phyloP scores from a whole-genome alignment of 2,329 filamentous ascomycete genomes.

The Calycina marina region DNA sequence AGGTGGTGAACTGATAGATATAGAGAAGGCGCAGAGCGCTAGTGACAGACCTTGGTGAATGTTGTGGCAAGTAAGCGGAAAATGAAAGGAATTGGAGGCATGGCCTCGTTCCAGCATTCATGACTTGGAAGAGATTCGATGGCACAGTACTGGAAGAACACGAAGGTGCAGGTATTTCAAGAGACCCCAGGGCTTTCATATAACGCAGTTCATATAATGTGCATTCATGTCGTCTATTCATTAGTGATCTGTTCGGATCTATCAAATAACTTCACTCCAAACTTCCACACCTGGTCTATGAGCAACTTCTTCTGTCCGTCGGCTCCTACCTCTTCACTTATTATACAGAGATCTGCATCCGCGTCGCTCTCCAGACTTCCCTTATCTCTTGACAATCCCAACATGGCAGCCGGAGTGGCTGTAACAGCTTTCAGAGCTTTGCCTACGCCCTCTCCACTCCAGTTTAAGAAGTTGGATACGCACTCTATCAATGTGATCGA shows the following conservation, averaged over 20 bases:
- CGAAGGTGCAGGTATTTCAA: too few species aligned
- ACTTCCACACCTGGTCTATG: conserved; percentile 14
- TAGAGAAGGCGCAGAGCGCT: too few species aligned
- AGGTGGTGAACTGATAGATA: too few species aligned
- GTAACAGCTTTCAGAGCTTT: conserved; percentile 61
- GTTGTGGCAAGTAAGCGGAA: too few species aligned
- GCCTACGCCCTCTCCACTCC: conserved; percentile 54
- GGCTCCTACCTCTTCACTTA: conserved; percentile 37
- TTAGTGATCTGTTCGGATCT: conserved; percentile 4
- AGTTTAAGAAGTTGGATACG: conserved; percentile 66
- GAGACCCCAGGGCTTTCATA: too few species aligned
- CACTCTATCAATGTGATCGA: conserved; percentile 67
- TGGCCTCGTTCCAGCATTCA: too few species aligned
- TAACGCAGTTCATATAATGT: too few species aligned
- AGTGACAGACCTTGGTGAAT: too few species aligned
- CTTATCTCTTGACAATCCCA: conserved; percentile 52
- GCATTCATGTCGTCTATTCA: background rate
- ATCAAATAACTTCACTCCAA: conserved; percentile 10
- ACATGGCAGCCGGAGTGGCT: conserved; percentile 60
- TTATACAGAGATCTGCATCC: conserved; percentile 55
- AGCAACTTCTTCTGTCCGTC: conserved; percentile 33
- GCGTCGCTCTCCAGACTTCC: conserved; percentile 48
- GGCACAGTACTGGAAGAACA: too few species aligned
- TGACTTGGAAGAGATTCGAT: too few species aligned
- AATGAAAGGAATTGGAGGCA: too few species aligned